Percentiles rank a stretch among this genome's conserved stretches.
These are phyloP conservation scores for Lanmaoa rubissima DNA, from an alignment of 768 basidiomycete genomes.

Conservation along the genomic window DNA sequence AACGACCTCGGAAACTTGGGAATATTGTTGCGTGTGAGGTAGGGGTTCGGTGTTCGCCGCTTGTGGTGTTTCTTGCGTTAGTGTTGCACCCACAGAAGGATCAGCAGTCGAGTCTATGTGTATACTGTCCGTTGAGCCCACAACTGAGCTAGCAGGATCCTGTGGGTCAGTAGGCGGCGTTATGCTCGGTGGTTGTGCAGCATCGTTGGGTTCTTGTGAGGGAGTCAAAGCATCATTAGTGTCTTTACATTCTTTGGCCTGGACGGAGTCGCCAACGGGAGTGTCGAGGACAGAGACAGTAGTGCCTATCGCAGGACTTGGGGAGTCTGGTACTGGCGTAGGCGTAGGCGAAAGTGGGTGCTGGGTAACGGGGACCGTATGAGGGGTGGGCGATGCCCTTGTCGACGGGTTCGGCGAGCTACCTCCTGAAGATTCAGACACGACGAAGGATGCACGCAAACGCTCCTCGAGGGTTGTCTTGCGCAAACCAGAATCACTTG, in stretches of 20 bases:
- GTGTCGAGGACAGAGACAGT: neutral
- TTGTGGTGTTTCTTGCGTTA: neutral
- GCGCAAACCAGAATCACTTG: conserved; percentile 28
- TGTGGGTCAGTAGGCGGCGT: neutral
- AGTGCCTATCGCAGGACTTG: conserved; percentile 11
- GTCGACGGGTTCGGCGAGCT: conserved; percentile 42
- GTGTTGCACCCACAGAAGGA: neutral
- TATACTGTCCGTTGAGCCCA: neutral
- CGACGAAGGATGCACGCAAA: conserved; percentile 60
- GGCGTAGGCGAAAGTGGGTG: conserved; percentile 43
- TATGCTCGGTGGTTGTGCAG: neutral
- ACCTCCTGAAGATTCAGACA: conserved; percentile 51
- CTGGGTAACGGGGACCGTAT: conserved; percentile 22
- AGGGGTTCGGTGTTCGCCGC: neutral
- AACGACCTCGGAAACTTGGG: neutral
- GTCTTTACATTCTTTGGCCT: neutral
- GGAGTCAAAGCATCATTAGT: neutral
- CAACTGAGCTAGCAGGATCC: neutral
- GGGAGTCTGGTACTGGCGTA: conserved; percentile 44
- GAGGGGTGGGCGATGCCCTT: conserved; percentile 42
- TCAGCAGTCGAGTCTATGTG: neutral
- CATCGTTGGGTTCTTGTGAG: neutral
- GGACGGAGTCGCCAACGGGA: neutral
- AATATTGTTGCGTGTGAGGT: neutral
- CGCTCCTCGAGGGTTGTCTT: conserved; percentile 75